Conservation (phyloP, 225 moss, liverwort and hornwort species). For the Anthoceros angustus region DNA sequence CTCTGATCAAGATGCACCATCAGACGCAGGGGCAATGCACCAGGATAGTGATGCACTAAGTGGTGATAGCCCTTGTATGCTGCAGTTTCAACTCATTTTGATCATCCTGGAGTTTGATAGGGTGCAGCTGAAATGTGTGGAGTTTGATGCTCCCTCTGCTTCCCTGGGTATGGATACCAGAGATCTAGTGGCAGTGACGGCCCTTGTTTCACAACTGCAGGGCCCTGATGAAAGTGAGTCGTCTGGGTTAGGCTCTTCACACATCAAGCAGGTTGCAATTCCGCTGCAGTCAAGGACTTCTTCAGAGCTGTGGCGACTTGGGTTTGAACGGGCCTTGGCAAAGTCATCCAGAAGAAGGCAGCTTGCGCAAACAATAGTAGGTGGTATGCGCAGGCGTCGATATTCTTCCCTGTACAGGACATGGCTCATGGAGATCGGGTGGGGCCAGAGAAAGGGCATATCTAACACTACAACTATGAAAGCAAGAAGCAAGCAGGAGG, state of each 20-base stretch:
- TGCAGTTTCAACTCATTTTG: not conserved
- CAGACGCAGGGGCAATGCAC: not conserved
- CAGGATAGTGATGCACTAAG: not conserved
- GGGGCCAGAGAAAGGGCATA: slow-evolving; percentile 15
- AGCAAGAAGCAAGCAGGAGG: slow-evolving; percentile 14
- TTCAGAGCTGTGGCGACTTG: slow-evolving; percentile 19
- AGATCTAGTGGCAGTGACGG: not conserved
- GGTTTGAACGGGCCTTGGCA: slow-evolving; percentile 19
- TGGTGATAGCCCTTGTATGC: not conserved
- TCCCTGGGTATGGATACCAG: not conserved
- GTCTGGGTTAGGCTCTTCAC: not conserved
- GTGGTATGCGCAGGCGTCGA: slow-evolving; percentile 17
- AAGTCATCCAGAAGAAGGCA: slow-evolving; percentile 20
- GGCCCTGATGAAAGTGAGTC: not conserved
- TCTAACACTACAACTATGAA: not conserved
- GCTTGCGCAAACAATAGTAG: slow-evolving; percentile 11
- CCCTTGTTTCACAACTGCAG: not conserved
- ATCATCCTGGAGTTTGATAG: not conserved
- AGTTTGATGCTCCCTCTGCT: not conserved
- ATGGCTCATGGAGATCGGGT: slow-evolving; percentile 28
- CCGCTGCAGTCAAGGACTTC: slow-evolving; percentile 9
- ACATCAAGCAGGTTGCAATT: not conserved
- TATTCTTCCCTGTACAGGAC: slow-evolving; percentile 28
- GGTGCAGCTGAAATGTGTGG: not conserved
- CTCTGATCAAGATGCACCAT: not conserved